These are phyloP conservation scores for Balamuthia mandrillaris DNA, from an alignment of 208 protist species.

Conservation along the genomic window DNA sequence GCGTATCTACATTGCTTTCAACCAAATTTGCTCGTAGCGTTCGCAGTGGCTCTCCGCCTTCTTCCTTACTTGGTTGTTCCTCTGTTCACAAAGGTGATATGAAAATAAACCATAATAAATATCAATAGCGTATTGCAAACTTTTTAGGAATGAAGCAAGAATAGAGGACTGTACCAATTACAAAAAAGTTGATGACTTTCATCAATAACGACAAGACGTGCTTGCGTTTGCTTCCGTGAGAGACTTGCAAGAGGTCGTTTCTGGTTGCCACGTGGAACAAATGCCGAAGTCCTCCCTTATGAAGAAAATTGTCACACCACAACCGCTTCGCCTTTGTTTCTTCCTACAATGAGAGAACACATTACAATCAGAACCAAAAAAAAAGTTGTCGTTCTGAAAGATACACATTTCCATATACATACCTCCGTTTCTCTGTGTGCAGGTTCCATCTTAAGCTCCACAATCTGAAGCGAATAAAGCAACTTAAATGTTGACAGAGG, in stretches of 20 bases:
- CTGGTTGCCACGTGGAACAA: constrained; percentile 39
- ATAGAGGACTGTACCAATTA: too few relatives aligned
- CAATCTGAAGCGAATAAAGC: constrained; percentile 52
- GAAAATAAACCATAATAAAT: too few relatives aligned
- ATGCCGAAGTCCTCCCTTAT: constrained; percentile 2
- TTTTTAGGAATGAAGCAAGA: too few relatives aligned
- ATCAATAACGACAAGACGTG: constrained; percentile 41
- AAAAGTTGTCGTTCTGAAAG: not conserved
- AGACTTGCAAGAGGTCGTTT: constrained; percentile 31
- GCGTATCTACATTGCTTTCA: too few relatives aligned
- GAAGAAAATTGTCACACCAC: constrained; percentile 46
- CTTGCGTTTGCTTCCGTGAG: constrained; percentile 47
- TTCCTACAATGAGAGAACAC: not conserved
- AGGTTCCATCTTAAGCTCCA: constrained; percentile 28
- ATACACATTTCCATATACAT: not conserved
- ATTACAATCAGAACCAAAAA: not conserved
- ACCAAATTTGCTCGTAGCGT: too few relatives aligned
- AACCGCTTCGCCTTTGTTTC: constrained; percentile 1
- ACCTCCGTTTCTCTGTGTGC: not conserved
- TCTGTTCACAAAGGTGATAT: too few relatives aligned
- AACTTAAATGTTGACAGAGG: constrained; percentile 13
- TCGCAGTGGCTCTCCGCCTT: too few relatives aligned
- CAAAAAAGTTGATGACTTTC: constrained; percentile 45
- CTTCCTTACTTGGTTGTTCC: too few relatives aligned
- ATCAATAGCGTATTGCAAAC: too few relatives aligned